Percentiles rank a stretch among this genome's conserved stretches.
Conservation (phyloP, 257 asterid genomes). For the Solanum dulcamara region DNA sequence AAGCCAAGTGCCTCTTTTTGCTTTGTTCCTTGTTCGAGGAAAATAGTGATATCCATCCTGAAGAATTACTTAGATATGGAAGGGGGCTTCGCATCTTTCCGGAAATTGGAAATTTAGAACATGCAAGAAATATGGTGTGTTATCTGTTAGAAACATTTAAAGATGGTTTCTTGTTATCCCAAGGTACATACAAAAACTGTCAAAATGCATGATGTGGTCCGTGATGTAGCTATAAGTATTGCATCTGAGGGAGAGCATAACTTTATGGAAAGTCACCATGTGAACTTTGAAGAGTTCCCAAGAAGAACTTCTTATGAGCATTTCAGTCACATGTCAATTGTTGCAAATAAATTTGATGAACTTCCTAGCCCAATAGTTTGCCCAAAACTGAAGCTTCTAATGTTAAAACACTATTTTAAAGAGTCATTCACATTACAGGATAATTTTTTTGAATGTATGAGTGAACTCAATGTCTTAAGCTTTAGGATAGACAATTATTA, state of each 20-base stretch:
- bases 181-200: neutral
- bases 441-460: neutral
- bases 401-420: neutral
- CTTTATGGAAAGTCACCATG: neutral
- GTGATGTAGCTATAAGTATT: neutral
- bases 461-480: neutral
- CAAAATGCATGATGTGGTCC: slow-evolving; percentile 1
- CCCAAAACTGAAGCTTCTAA: neutral
- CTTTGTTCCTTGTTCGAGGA: slow-evolving; percentile 7
- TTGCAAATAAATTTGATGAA: neutral
- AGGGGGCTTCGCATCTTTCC: neutral
- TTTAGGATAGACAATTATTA: neutral
- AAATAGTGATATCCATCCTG: neutral
- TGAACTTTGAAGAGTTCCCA: neutral
- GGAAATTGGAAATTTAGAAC: neutral
- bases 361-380: neutral
- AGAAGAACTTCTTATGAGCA: neutral
- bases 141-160: neutral
- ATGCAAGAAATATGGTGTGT: neutral
- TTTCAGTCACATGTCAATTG: neutral
- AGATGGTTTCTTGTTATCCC: neutral
- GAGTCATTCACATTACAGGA: neutral
- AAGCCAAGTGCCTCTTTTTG: slow-evolving; percentile 1
- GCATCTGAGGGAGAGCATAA: neutral
- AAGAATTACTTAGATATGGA: neutral